phyloP scores from a whole-genome alignment of 2,329 filamentous ascomycete species.

The Calonectria pteridis region DNA sequence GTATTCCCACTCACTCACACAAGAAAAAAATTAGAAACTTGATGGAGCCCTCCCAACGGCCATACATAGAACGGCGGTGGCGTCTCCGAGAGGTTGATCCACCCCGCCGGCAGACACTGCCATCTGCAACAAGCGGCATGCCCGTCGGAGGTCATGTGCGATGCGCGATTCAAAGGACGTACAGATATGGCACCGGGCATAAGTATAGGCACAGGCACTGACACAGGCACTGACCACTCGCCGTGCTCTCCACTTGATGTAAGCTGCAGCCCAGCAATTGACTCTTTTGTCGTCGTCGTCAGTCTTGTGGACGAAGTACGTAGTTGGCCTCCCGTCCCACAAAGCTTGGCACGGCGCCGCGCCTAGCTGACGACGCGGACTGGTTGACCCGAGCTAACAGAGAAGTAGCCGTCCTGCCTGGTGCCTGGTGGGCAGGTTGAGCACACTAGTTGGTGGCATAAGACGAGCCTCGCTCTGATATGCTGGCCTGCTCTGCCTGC shows the following conservation, averaged over 20 bases:
- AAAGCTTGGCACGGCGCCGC: constrained; percentile 16
- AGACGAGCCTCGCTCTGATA: constrained; percentile 1
- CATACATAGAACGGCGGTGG: constrained; percentile 5
- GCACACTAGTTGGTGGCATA: constrained; percentile 14
- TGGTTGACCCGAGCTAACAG: neutral
- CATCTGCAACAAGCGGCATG: constrained; percentile 19
- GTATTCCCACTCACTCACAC: neutral
- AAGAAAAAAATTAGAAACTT: neutral
- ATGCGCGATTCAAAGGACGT: constrained; percentile 13
- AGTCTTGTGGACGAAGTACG: neutral
- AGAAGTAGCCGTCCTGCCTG: neutral
- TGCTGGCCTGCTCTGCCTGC: neutral
- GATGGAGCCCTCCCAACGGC: constrained; percentile 15
- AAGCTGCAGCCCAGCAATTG: constrained; percentile 4
- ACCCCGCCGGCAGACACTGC: constrained; percentile 3
- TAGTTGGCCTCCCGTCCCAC: constrained; percentile 10
- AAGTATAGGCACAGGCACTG: neutral
- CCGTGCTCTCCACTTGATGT: neutral
- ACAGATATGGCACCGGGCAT: neutral
- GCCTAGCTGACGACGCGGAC: constrained; percentile 14
- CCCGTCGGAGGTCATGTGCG: constrained; percentile 17
- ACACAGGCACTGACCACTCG: neutral
- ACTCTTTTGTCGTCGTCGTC: constrained; percentile 1
- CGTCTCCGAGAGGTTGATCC: constrained; percentile 5
- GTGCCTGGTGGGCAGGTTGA: neutral